Evolutionary conservation across 2,329 filamentous ascomycete genomes (phyloP), one percentile per base, ranked within the genome.

Genomic region (Colletotrichum truncatum): DNA sequence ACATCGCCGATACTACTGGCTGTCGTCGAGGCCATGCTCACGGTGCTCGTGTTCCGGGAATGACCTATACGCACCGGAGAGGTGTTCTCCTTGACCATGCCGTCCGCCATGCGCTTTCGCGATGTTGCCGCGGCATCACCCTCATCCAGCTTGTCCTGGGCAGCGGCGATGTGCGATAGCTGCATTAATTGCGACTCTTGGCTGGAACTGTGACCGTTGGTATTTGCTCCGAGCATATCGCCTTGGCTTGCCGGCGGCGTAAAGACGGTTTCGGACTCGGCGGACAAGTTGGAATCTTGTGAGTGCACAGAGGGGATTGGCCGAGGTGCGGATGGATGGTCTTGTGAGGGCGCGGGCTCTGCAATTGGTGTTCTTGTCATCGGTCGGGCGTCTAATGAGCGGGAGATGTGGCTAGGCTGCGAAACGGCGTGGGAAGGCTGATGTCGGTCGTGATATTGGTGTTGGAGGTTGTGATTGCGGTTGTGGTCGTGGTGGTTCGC

Each of bases 1-100:
- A 96, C 92, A 85, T 97, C 93, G 76, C 91, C 91, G 70, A 95
- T 92, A 70, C 89, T 90, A 72, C 87, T 92, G 51, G 87, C 85
- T 49, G 86, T 84, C 8, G 88, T 89, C 1, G 87, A 89, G 38
- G 82, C 80, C 68, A 83, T 79, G 75, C 87, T 89, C 64, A 92
- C 82, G 60, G 89, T 84, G 75, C 93, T 95, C 48, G 88, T 88
- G 67, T 89, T 93, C 72, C 92, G 86, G 26, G 90, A 91, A 75
- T 93, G 91, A 28, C 85, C 85, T 70, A 81, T 77, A 23, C 80
- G 80, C 32, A 80, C 74, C 21, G 82, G 84, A 61, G 84, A 89
- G 49, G 75, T 78, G 67, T 78, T 83, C 7, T 82, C 76, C 78
- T 94, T 97, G 61, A 94, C 83, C 52, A 87, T 82, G 41, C 93